Evolutionary conservation across 2,329 filamentous ascomycete species (phyloP).

Genomic region (Ophioceras dolichostomum): DNA sequence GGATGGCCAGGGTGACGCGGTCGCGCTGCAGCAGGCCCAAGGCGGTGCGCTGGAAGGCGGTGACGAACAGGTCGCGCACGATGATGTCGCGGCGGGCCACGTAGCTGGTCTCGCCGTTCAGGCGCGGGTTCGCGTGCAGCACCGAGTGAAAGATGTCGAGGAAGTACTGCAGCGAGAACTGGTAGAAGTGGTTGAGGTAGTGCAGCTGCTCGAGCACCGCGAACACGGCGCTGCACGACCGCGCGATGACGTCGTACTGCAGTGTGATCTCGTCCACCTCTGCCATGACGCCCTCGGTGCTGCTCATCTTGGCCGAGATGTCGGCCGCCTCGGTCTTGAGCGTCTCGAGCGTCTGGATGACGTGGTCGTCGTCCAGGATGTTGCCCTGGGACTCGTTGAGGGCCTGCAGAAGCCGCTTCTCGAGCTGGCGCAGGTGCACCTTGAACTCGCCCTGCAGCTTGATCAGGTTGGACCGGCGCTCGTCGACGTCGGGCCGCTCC

Average conservation of each 20-base stretch:
- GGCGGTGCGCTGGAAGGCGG: slow-evolving; percentile 86
- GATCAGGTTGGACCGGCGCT: slow-evolving; percentile 91
- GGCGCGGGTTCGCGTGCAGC: slow-evolving; percentile 64
- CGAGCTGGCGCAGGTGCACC: slow-evolving; percentile 88
- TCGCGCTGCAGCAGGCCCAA: slow-evolving; percentile 88
- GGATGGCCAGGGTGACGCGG: slow-evolving; percentile 84
- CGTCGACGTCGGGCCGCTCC: slow-evolving; percentile 92
- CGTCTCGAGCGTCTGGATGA: slow-evolving; percentile 94
- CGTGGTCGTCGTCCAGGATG: slow-evolving; percentile 94
- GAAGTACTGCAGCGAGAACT: slow-evolving; percentile 98
- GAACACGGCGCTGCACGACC: slow-evolving; percentile 94
- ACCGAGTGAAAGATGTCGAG: slow-evolving; percentile 94
- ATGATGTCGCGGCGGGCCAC: slow-evolving; percentile 78
- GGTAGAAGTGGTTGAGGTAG: slow-evolving; percentile 98
- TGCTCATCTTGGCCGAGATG: slow-evolving; percentile 89
- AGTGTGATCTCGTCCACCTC: slow-evolving; percentile 94
- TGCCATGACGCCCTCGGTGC: slow-evolving; percentile 95
- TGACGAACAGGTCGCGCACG: slow-evolving; percentile 81
- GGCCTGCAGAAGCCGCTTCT: slow-evolving; percentile 86
- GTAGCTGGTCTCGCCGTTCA: slow-evolving; percentile 60
- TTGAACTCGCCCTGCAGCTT: slow-evolving; percentile 99
- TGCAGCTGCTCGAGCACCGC: slow-evolving; percentile 94
- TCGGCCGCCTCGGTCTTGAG: slow-evolving; percentile 96
- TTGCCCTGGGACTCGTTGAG: slow-evolving; percentile 96
- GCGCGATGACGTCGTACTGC: slow-evolving; percentile 86